Evolutionary conservation across 352 stramenopile species (phyloP).

Genomic region (Plasmopara muralis): DNA sequence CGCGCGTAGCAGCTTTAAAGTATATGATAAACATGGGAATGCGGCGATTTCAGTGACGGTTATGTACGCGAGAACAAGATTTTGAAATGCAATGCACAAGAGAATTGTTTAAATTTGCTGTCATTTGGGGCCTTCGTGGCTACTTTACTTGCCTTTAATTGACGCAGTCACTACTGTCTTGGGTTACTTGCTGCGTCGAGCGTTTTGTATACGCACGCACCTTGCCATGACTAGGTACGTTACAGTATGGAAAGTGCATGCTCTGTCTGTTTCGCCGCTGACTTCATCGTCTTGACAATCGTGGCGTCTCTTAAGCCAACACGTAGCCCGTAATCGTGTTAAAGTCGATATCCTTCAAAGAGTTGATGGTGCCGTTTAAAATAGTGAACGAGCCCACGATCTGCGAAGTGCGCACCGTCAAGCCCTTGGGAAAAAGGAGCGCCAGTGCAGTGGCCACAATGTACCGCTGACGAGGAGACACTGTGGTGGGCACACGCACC

Average conservation of each 20-base stretch:
- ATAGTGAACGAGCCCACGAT: constrained; percentile 92
- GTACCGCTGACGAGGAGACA: constrained; percentile 64
- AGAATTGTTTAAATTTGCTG: constrained; percentile 5
- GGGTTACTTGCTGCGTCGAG: constrained; percentile 18
- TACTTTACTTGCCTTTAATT: constrained; percentile 21
- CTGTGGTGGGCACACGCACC: constrained; percentile 69
- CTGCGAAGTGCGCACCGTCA: constrained; percentile 87
- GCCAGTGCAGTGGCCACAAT: constrained; percentile 66
- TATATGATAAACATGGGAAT: neutral
- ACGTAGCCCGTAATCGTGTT: constrained; percentile 44
- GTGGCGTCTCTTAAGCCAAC: constrained; percentile 17
- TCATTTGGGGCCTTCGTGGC: constrained; percentile 17
- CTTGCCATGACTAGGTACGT: constrained; percentile 11
- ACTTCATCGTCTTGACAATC: constrained; percentile 18
- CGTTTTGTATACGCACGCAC: constrained; percentile 24
- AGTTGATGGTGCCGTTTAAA: constrained; percentile 91
- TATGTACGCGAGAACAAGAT: no score
- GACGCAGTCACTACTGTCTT: constrained; percentile 8
- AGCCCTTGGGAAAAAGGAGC: constrained; percentile 80
- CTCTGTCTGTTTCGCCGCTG: constrained; percentile 12
- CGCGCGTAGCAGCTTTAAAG: neutral
- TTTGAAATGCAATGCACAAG: no score
- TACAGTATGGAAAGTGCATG: constrained; percentile 13
- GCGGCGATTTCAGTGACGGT: no score
- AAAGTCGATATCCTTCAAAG: constrained; percentile 74